Evolutionary conservation across 2,329 filamentous ascomycete genomes (phyloP).

Genomic region (Juglanconis juglandina): DNA sequence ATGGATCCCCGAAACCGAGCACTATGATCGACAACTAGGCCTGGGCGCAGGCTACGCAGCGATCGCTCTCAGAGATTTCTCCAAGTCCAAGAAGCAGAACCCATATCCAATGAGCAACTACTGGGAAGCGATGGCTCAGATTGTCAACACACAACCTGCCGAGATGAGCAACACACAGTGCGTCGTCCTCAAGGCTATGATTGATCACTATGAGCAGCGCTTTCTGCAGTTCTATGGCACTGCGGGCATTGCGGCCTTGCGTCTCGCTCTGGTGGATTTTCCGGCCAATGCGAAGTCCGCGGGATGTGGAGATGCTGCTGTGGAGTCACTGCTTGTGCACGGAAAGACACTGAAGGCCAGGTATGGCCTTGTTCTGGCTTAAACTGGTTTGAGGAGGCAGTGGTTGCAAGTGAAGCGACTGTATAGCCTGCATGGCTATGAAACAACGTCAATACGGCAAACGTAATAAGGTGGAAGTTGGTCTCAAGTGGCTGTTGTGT

Average conservation of each 20-base stretch:
- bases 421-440: neutral
- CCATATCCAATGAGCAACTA: constrained; percentile 77
- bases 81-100: constrained; percentile 63
- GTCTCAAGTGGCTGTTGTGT: no score
- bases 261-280: constrained; percentile 70
- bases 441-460: neutral
- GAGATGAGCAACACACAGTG: constrained; percentile 72
- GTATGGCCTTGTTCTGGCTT: constrained; percentile 45
- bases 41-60: constrained; percentile 81
- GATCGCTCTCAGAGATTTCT: constrained; percentile 78
- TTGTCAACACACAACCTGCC: constrained; percentile 68
- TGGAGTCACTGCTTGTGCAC: constrained; percentile 50
- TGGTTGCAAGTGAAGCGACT: no score
- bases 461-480: no score
- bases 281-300: constrained; percentile 50
- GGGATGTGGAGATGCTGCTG: constrained; percentile 40
- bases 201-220: constrained; percentile 68
- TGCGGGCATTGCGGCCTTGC: constrained; percentile 67
- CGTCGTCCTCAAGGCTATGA: constrained; percentile 66
- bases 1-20: constrained; percentile 67
- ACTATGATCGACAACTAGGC: constrained; percentile 79
- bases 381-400: neutral
- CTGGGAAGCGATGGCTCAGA: constrained; percentile 73
- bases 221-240: constrained; percentile 81
- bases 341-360: constrained; percentile 51